These are phyloP conservation scores for Rutstroemia sp. DNA, from an alignment of 2,329 filamentous ascomycete species.

Conservation along the genomic window DNA sequence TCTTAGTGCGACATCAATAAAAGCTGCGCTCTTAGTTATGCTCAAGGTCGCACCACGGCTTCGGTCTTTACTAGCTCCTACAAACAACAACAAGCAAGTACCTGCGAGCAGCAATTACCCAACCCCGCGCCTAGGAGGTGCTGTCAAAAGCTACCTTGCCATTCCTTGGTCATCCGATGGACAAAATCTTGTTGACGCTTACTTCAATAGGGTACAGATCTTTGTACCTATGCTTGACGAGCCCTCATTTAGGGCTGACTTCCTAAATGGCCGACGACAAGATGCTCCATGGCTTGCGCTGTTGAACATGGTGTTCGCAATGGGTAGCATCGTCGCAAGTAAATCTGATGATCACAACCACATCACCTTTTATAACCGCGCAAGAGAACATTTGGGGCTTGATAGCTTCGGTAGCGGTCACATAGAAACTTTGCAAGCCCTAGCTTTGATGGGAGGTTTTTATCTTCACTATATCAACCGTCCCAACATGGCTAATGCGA, in stretches of 20 bases:
- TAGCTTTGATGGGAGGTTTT: constrained; percentile 65
- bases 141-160: constrained; percentile 29
- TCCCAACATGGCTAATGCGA: constrained; percentile 68
- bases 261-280: constrained; percentile 52
- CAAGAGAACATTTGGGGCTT: constrained; percentile 58
- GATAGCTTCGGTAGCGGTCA: constrained; percentile 63
- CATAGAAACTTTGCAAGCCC: constrained; percentile 65
- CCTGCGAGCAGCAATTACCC: constrained; percentile 20
- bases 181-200: constrained; percentile 64
- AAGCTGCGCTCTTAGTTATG: constrained; percentile 67
- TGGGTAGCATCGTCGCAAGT: constrained; percentile 64
- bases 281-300: constrained; percentile 66
- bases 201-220: constrained; percentile 66
- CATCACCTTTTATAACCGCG: constrained; percentile 61
- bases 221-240: constrained; percentile 71
- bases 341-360: constrained; percentile 56
- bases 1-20: constrained; percentile 67
- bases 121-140: constrained; percentile 28
- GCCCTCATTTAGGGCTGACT: constrained; percentile 58
- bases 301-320: constrained; percentile 69
- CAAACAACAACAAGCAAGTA: constrained; percentile 16
- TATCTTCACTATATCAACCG: constrained; percentile 74
- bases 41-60: constrained; percentile 43
- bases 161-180: constrained; percentile 57
- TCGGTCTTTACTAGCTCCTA: constrained; percentile 36